Evolutionary conservation across 805 yeast species (phyloP).

Genomic region (Schizosaccharomyces cryophilus): DNA sequence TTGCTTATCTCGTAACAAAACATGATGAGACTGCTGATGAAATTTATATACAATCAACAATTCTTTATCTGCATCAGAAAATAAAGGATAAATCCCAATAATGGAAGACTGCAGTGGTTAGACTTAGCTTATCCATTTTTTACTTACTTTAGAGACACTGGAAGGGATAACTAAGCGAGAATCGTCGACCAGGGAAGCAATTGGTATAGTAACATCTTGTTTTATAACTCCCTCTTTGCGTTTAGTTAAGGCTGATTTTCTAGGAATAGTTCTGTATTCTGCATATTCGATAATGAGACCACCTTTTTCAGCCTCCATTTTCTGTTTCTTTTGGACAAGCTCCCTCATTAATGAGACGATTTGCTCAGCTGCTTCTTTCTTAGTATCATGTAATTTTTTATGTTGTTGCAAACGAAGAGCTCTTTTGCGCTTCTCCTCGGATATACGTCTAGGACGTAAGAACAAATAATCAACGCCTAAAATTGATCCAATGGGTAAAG

Average conservation of each 20-base stretch:
- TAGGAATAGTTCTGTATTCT: not conserved
- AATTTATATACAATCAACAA: not conserved
- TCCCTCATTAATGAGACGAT: not conserved
- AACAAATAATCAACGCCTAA: not conserved
- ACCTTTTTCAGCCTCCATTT: not conserved
- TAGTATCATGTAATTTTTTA: not conserved
- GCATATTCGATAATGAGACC: constrained; percentile 1
- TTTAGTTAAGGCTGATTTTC: not conserved
- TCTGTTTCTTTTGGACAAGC: not conserved
- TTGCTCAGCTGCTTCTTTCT: not conserved
- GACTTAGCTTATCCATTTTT: not conserved
- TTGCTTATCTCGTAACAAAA: not conserved
- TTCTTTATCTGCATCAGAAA: not conserved
- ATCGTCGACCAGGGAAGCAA: not conserved
- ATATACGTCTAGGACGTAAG: not conserved
- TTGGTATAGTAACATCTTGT: not conserved
- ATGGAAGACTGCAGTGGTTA: not conserved
- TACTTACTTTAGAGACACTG: not conserved
- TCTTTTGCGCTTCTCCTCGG: not conserved
- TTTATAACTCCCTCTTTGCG: not conserved
- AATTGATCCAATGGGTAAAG: not conserved
- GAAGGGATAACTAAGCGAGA: constrained; percentile 1
- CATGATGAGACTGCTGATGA: not conserved
- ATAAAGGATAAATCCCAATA: not conserved
- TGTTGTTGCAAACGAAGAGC: not conserved